A percentile compares a stretch with the other conserved stretches of the same genome.
Conservation (phyloP, 768 basidiomycete species). For the Boletus edulis region DNA sequence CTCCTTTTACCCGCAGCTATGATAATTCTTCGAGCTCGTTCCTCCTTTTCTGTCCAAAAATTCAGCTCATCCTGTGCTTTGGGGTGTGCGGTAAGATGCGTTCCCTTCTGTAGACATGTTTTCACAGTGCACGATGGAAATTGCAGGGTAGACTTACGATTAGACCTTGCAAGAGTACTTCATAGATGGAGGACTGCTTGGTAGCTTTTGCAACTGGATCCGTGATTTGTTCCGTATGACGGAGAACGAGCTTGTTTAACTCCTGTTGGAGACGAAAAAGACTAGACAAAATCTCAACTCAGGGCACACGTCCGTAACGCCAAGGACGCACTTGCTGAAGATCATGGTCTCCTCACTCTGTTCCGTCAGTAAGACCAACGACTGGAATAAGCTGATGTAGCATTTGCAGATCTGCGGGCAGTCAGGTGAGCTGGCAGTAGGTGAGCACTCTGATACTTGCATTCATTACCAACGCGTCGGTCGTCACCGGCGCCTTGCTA, state of each 20-base stretch:
- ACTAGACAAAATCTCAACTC: conserved; percentile 40
- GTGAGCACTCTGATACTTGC: conserved; percentile 37
- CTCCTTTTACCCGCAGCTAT: conserved; percentile 38
- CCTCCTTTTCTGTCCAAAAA: conserved; percentile 85
- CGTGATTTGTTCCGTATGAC: conserved; percentile 66
- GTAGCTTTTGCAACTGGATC: conserved; percentile 63
- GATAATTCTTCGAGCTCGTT: conserved; percentile 66
- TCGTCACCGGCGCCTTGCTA: conserved; percentile 58
- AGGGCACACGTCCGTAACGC: not conserved
- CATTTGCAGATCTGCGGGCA: conserved; percentile 59
- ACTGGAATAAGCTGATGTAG: conserved; percentile 80
- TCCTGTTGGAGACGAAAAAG: conserved; percentile 84
- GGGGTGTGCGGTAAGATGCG: conserved; percentile 71
- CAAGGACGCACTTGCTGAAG: conserved; percentile 74
- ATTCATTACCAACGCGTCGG: conserved; percentile 62
- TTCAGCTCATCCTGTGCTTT: conserved; percentile 84
- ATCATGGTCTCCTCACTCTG: conserved; percentile 96
- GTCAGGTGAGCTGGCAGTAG: not conserved
- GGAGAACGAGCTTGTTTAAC: conserved; percentile 68
- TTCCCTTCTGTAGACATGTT: conserved; percentile 48
- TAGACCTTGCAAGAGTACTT: conserved; percentile 69
- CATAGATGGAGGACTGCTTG: conserved; percentile 71
- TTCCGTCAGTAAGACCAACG: conserved; percentile 75
- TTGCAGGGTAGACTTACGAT: conserved; percentile 50
- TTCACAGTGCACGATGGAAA: not conserved